A percentile compares a stretch with the other conserved stretches of the same genome.
phyloP scores from a whole-genome alignment of 2,329 filamentous ascomycete genomes.

The Curvularia sp. region DNA sequence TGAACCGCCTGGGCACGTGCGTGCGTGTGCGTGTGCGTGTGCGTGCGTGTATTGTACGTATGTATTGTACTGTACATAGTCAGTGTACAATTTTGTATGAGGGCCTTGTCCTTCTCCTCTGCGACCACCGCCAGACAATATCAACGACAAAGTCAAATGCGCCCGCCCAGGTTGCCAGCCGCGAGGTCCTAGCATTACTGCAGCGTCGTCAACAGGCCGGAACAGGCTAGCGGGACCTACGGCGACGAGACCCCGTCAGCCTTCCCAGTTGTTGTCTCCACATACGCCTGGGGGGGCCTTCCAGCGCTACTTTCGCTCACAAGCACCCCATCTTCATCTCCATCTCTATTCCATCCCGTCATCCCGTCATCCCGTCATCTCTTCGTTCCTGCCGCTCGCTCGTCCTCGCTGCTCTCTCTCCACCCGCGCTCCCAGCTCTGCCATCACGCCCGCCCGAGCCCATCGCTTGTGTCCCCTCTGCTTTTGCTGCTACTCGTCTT shows the following conservation, averaged over 20 bases:
- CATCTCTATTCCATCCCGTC: neutral
- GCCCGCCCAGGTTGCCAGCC: neutral
- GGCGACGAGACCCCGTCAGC: slow-evolving; percentile 20
- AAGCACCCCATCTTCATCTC: slow-evolving; percentile 12
- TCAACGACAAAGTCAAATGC: slow-evolving; percentile 1
- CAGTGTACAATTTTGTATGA: no score
- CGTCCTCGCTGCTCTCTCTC: neutral
- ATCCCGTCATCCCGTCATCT: neutral
- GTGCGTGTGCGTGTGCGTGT: neutral
- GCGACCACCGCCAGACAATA: neutral
- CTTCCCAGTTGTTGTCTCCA: slow-evolving; percentile 24
- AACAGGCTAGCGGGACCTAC: slow-evolving; percentile 12
- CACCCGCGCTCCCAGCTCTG: neutral
- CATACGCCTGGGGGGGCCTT: slow-evolving; percentile 15
- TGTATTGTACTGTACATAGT: no score
- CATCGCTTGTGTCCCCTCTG: slow-evolving; percentile 1
- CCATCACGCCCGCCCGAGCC: neutral
- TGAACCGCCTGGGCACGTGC: no score
- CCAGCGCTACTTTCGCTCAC: slow-evolving; percentile 21
- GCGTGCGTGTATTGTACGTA: neutral
- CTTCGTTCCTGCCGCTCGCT: slow-evolving; percentile 14
- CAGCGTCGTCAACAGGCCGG: slow-evolving; percentile 10
- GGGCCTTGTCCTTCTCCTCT: neutral
- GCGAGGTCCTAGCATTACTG: neutral
- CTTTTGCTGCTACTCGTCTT: slow-evolving; percentile 10